These are phyloP conservation scores for Plasmodium reichenowi DNA, from an alignment of 169 alveolate genomes.

Conservation along the genomic window DNA sequence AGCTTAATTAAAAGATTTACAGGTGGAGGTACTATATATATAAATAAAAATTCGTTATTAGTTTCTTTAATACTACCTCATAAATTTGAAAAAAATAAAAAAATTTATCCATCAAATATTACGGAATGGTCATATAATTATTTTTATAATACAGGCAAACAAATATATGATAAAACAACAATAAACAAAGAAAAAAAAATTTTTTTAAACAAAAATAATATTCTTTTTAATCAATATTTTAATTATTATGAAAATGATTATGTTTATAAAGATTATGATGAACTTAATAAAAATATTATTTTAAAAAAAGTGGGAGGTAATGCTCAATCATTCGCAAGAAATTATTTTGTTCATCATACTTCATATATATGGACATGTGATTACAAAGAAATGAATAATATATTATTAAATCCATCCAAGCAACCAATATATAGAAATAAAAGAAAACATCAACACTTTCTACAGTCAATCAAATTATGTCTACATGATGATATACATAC, in stretches of 20 bases:
- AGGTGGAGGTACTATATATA: conserved; percentile 87
- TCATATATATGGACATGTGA: conserved; percentile 83
- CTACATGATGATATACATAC: conserved; percentile 18
- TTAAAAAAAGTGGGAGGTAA: conserved; percentile 85
- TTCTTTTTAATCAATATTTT: conserved; percentile 21
- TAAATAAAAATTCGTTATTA: conserved; percentile 77
- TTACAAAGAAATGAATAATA: conserved; percentile 75
- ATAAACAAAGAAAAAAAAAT: neutral
- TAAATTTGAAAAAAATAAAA: conserved; percentile 36
- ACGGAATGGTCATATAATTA: conserved; percentile 49
- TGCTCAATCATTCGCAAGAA: conserved; percentile 82
- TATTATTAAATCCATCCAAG: conserved; percentile 77
- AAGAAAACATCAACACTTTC: conserved; percentile 78
- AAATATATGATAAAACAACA: too few species aligned
- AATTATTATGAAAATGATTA: conserved; percentile 18
- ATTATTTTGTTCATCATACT: conserved; percentile 85
- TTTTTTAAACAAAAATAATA: neutral
- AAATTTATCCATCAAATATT: conserved; percentile 48
- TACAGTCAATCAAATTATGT: conserved; percentile 48
- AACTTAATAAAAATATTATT: neutral
- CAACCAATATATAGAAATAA: conserved; percentile 80
- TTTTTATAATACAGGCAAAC: neutral
- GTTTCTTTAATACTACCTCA: conserved; percentile 81
- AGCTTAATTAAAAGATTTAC: conserved; percentile 80
- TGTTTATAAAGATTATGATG: conserved; percentile 12